Evolutionary conservation across 805 yeast species (phyloP).

Genomic region (Teunomyces barrocoloradensis): DNA sequence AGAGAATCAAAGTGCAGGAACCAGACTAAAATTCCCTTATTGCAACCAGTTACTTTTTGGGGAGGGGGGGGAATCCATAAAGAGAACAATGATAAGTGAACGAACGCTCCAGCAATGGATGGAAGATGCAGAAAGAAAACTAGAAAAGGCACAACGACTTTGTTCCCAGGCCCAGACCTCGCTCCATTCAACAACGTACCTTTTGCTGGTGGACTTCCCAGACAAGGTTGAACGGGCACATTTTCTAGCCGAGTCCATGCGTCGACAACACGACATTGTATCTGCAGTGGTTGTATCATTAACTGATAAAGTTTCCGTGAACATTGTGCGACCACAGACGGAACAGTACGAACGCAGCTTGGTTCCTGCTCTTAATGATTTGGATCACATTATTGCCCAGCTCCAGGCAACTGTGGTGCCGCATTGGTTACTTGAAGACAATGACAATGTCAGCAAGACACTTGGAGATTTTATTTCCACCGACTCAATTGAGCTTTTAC

Average conservation of each 20-base stretch:
- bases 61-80: too few relatives aligned
- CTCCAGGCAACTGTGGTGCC: slow-evolving; percentile 32
- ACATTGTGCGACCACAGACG: not conserved
- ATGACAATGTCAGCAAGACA: slow-evolving; percentile 5
- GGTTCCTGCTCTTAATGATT: slow-evolving; percentile 20
- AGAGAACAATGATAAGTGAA: not conserved
- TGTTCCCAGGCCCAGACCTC: slow-evolving; percentile 34
- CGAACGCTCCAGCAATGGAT: slow-evolving; percentile 25
- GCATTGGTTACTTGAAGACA: slow-evolving; percentile 10
- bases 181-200: slow-evolving; percentile 23
- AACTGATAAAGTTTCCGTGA: slow-evolving; percentile 6
- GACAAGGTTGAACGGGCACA: slow-evolving; percentile 16
- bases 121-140: slow-evolving; percentile 26
- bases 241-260: slow-evolving; percentile 13
- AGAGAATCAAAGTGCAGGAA: not conserved
- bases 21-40: not conserved
- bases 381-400: slow-evolving; percentile 23
- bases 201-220: slow-evolving; percentile 24
- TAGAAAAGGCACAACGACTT: slow-evolving; percentile 27
- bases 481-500: slow-evolving; percentile 27
- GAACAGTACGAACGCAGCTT: slow-evolving; percentile 9
- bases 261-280: slow-evolving; percentile 14
- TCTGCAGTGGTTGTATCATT: slow-evolving; percentile 15
- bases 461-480: slow-evolving; percentile 34
- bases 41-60: not conserved